Percentiles rank a stretch among this genome's conserved stretches.
Conservation (phyloP, 2,329 filamentous ascomycete species). For the Phyllosticta paracitricarpa region DNA sequence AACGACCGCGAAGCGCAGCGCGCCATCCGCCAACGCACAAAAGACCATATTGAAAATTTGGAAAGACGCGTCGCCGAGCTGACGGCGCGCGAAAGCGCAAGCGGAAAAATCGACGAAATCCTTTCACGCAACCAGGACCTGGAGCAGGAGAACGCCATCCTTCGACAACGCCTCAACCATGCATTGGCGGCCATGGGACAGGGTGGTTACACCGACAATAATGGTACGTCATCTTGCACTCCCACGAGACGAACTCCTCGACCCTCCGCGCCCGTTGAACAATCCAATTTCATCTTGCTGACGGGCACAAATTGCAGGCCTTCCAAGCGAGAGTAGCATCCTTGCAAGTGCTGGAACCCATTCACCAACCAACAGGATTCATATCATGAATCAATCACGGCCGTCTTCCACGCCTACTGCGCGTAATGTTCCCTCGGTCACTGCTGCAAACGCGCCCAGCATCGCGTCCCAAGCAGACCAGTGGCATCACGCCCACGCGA, state of each 20-base stretch:
- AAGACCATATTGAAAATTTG: constrained; percentile 49
- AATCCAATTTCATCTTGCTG: neutral
- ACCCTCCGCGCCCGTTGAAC: neutral
- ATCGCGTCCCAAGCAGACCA: constrained; percentile 24
- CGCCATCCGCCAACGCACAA: constrained; percentile 49
- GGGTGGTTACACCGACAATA: constrained; percentile 20
- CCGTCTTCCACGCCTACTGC: constrained; percentile 28
- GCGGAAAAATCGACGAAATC: constrained; percentile 40
- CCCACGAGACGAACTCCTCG: neutral
- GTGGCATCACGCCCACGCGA: constrained; percentile 26
- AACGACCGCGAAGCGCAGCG: constrained; percentile 52
- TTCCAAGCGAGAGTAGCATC: constrained; percentile 13
- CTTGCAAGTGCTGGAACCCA: constrained; percentile 22
- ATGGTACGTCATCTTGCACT: constrained; percentile 22
- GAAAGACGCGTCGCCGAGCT: constrained; percentile 46
- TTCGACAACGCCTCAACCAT: constrained; percentile 41
- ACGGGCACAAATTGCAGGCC: neutral
- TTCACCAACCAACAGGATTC: constrained; percentile 29
- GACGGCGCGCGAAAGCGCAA: constrained; percentile 36
- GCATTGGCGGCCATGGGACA: constrained; percentile 30
- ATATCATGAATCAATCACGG: constrained; percentile 29
- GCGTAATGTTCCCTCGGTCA: constrained; percentile 27
- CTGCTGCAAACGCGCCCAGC: constrained; percentile 18
- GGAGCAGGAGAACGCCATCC: constrained; percentile 44
- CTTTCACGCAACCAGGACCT: constrained; percentile 44